Conservation (phyloP, 1,284 basidiomycete genomes). For the Filobasidium uniguttulatum region DNA sequence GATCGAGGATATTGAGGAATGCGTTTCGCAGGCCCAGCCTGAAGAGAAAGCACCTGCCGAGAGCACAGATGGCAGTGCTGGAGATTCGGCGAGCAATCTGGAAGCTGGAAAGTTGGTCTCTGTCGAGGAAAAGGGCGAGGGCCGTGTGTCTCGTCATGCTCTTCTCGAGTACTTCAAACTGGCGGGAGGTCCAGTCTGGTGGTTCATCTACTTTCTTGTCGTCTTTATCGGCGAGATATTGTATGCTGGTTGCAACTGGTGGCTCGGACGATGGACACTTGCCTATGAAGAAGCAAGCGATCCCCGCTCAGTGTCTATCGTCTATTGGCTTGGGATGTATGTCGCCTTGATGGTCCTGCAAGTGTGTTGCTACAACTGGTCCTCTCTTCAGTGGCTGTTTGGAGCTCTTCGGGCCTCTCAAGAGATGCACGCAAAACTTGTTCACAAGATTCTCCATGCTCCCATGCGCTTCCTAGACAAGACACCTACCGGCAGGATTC, state of each 20-base stretch:
- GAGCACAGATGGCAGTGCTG: constrained; percentile 4
- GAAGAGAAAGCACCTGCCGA: constrained; percentile 19
- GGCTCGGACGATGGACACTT: constrained; percentile 48
- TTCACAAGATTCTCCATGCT: constrained; percentile 47
- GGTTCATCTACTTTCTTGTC: constrained; percentile 29
- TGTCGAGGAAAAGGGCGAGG: constrained; percentile 11
- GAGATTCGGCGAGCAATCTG: constrained; percentile 4
- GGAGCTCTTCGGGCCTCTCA: constrained; percentile 45
- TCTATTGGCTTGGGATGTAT: constrained; percentile 43
- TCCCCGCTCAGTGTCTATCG: constrained; percentile 26
- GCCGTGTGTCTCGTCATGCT: constrained; percentile 9
- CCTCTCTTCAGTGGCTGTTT: constrained; percentile 36
- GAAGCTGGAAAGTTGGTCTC: constrained; percentile 7
- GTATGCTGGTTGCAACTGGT: constrained; percentile 44
- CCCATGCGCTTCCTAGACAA: constrained; percentile 48
- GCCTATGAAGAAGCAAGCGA: constrained; percentile 42
- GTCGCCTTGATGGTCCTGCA: constrained; percentile 33
- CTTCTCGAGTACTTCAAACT: constrained; percentile 18
- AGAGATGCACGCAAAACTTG: constrained; percentile 45
- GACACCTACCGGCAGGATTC: constrained; percentile 41
- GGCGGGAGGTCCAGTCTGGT: constrained; percentile 39
- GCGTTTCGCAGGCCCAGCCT: constrained; percentile 48
- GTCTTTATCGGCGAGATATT: constrained; percentile 26
- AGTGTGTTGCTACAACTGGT: constrained; percentile 27
- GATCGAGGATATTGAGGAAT: constrained; percentile 22